Percentiles rank a stretch among this genome's conserved stretches.
phyloP scores from a whole-genome alignment of 2,329 filamentous ascomycete genomes.

The Chaetothyriales sp. region DNA sequence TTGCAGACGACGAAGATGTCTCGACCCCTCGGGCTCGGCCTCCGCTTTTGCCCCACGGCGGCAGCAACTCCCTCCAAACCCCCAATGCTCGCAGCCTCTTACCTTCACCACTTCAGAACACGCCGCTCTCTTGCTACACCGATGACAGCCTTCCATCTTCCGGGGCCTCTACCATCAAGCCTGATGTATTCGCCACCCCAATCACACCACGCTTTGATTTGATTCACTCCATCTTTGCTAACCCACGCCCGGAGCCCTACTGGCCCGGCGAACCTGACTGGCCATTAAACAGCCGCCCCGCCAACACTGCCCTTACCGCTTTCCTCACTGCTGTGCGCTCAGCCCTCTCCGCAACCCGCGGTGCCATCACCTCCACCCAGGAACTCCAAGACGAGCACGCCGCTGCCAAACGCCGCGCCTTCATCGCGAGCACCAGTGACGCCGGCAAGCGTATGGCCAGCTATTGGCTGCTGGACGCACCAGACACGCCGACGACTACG shows the following conservation, averaged over 20 bases:
- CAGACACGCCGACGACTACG: background rate
- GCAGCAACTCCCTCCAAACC: background rate
- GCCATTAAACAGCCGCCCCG: slow-evolving; percentile 6
- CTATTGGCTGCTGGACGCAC: background rate
- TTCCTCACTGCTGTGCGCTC: slow-evolving; percentile 7
- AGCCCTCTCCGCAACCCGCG: background rate
- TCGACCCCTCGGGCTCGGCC: no score
- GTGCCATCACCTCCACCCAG: background rate
- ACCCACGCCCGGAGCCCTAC: background rate
- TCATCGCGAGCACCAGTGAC: background rate
- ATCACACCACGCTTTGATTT: slow-evolving; percentile 9
- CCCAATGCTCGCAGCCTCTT: slow-evolving; percentile 8
- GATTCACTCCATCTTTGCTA: slow-evolving; percentile 10
- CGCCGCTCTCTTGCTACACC: slow-evolving; percentile 1
- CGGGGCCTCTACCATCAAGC: background rate
- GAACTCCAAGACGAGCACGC: background rate
- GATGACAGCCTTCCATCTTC: background rate
- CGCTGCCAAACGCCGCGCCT: background rate
- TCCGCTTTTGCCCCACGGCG: no score
- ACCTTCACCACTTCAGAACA: slow-evolving; percentile 9
- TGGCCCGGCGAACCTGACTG: background rate
- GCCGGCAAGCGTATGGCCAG: background rate
- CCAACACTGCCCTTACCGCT: slow-evolving; percentile 6
- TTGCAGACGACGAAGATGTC: no score
- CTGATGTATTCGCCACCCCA: background rate